Evolutionary conservation across 495 filamentous ascomycete species (phyloP).

Genomic region (Podospora bellae-mahoneyi): DNA sequence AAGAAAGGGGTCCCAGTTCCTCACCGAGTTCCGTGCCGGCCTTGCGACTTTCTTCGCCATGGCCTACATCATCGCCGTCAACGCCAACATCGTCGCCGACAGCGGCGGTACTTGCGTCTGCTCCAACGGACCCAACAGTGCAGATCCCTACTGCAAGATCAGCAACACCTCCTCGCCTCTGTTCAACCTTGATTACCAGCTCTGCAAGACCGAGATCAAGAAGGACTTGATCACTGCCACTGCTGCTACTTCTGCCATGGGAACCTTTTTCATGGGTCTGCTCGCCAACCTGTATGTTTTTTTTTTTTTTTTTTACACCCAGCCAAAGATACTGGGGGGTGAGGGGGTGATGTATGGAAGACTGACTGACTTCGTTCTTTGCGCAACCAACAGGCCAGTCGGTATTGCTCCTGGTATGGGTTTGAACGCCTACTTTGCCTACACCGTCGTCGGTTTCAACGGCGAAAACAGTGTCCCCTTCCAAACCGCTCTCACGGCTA

Average conservation of each 20-base stretch:
- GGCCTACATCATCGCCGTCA: slow-evolving; percentile 73
- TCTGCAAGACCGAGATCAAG: slow-evolving; percentile 64
- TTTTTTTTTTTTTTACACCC: not conserved
- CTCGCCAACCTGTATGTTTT: slow-evolving; percentile 54
- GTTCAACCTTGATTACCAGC: slow-evolving; percentile 52
- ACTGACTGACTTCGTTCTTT: slow-evolving; percentile 11
- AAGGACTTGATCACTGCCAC: slow-evolving; percentile 77
- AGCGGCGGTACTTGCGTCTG: slow-evolving; percentile 68
- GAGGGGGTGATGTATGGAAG: slow-evolving; percentile 4
- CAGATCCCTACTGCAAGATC: slow-evolving; percentile 51
- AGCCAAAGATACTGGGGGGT: too few species aligned
- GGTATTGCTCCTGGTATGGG: slow-evolving; percentile 80
- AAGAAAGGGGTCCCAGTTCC: slow-evolving; percentile 71
- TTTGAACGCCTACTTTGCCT: slow-evolving; percentile 79
- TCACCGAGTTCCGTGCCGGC: slow-evolving; percentile 75
- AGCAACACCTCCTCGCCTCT: slow-evolving; percentile 29
- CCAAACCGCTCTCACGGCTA: slow-evolving; percentile 67
- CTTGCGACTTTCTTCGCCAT: slow-evolving; percentile 83
- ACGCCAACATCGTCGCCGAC: slow-evolving; percentile 63
- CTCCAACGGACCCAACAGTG: slow-evolving; percentile 33
- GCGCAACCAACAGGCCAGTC: slow-evolving; percentile 56
- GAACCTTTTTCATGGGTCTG: slow-evolving; percentile 71
- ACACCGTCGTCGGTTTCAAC: slow-evolving; percentile 73
- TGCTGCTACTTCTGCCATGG: slow-evolving; percentile 68
- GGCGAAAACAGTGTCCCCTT: slow-evolving; percentile 66